These are phyloP conservation scores for Podospora bellae-mahoneyi DNA, from an alignment of 495 filamentous ascomycete species.

Conservation along the genomic window DNA sequence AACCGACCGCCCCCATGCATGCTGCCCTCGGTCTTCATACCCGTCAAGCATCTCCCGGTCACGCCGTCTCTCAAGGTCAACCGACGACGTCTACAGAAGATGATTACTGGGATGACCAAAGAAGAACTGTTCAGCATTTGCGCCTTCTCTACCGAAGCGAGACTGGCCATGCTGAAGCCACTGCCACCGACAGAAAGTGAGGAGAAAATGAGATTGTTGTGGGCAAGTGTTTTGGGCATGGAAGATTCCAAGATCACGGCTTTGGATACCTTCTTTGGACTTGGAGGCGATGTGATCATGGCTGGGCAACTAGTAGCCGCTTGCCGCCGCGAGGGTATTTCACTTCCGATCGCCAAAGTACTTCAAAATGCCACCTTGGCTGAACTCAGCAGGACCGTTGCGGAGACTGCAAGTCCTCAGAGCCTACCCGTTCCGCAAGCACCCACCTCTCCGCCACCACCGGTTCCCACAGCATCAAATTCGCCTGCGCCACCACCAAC, in stretches of 20 bases:
- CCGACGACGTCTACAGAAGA: constrained; percentile 39
- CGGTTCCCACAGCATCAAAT: background rate
- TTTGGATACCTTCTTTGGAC: constrained; percentile 42
- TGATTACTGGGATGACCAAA: constrained; percentile 37
- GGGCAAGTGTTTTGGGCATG: constrained; percentile 41
- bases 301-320: constrained; percentile 40
- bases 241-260: constrained; percentile 39
- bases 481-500: constrained; percentile 4
- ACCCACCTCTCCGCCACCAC: background rate
- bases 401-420: constrained; percentile 20
- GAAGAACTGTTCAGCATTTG: constrained; percentile 38
- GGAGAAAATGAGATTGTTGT: constrained; percentile 42
- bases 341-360: constrained; percentile 39
- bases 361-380: constrained; percentile 37
- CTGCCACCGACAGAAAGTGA: constrained; percentile 43
- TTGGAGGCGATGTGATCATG: constrained; percentile 44
- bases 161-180: constrained; percentile 37
- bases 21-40: constrained; percentile 43
- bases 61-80: constrained; percentile 45
- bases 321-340: constrained; percentile 38
- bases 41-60: constrained; percentile 42
- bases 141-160: constrained; percentile 22
- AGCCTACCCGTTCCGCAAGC: constrained; percentile 5
- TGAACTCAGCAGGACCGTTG: constrained; percentile 38
- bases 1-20: constrained; percentile 33